Percentiles rank a stretch among this genome's conserved stretches.
These are phyloP conservation scores for Phytopythium cucurbitacearum DNA, from an alignment of 352 stramenopile species.

Conservation along the genomic window DNA sequence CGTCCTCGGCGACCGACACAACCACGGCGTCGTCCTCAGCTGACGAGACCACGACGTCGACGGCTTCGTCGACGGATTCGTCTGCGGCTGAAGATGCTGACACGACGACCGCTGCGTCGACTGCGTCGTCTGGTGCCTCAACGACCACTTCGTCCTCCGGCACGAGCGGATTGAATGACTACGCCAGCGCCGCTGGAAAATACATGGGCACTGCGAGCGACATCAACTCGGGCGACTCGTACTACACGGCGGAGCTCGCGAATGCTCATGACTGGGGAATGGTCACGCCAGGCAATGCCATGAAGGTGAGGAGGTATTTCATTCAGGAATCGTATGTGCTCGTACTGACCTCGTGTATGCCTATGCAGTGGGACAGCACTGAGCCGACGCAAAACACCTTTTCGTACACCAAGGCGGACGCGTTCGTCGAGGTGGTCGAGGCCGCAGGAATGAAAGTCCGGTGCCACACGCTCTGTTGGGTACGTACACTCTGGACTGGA, in stretches of 20 bases:
- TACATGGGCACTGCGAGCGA: conserved; percentile 21
- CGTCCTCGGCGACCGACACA: neutral
- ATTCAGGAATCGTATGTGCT: no score
- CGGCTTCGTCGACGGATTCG: neutral
- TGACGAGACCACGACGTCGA: neutral
- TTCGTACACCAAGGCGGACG: conserved; percentile 20
- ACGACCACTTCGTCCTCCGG: conserved; percentile 11
- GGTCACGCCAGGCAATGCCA: conserved; percentile 21
- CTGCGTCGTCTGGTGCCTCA: neutral
- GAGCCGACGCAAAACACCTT: conserved; percentile 19
- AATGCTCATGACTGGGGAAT: conserved; percentile 21
- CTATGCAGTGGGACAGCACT: conserved; percentile 6
- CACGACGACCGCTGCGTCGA: neutral
- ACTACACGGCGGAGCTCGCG: conserved; percentile 14
- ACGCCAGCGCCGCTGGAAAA: conserved; percentile 17
- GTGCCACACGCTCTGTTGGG: conserved; percentile 20
- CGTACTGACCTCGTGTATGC: no score
- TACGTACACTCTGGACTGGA: no score
- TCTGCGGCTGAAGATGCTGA: neutral
- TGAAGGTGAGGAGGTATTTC: conserved; percentile 9
- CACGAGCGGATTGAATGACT: conserved; percentile 16
- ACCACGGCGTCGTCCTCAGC: neutral
- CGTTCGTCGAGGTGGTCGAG: conserved; percentile 21
- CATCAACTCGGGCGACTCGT: conserved; percentile 18
- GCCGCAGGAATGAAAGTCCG: conserved; percentile 19